Percentiles rank a stretch among this genome's conserved stretches.
These are phyloP conservation scores for Sporothrix humicola DNA, from an alignment of 2,329 filamentous ascomycete genomes.

Conservation along the genomic window DNA sequence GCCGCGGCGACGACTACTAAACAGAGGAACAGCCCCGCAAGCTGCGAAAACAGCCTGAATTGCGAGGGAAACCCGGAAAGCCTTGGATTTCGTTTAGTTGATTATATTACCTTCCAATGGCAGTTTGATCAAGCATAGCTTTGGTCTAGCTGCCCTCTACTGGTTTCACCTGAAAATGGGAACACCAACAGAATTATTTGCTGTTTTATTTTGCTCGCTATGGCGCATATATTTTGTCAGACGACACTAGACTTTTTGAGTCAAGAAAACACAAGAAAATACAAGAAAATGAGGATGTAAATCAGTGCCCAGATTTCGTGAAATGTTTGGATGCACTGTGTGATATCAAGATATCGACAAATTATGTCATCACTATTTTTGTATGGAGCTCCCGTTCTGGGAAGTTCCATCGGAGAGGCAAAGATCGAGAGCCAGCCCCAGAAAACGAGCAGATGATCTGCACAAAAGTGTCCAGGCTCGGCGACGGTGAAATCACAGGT, in stretches of 20 bases:
- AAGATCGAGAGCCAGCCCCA: background rate
- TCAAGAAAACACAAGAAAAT: conserved; percentile 17
- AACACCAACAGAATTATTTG: background rate
- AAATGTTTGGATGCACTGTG: background rate
- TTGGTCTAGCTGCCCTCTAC: background rate
- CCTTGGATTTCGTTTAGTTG: conserved; percentile 11
- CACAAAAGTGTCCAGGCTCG: background rate
- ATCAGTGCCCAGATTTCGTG: background rate
- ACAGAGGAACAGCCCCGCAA: background rate
- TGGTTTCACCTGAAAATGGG: conserved; percentile 16
- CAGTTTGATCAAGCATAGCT: background rate
- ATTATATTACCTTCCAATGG: background rate
- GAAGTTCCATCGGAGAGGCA: background rate
- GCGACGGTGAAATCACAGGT: background rate
- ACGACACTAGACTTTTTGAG: too few species aligned
- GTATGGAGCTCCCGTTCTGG: background rate
- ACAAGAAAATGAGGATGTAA: conserved; percentile 16
- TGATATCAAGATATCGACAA: background rate
- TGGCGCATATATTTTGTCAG: conserved; percentile 13
- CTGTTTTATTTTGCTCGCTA: background rate
- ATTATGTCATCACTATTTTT: conserved; percentile 11
- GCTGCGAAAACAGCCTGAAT: conserved; percentile 16
- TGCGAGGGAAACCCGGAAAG: background rate
- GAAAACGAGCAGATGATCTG: conserved; percentile 2
- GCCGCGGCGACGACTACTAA: conserved; percentile 83